Percentiles rank a stretch among this genome's conserved stretches.
These are phyloP conservation scores for Alternaria metachromatica DNA, from an alignment of 2,329 filamentous ascomycete genomes.

Conservation along the genomic window DNA sequence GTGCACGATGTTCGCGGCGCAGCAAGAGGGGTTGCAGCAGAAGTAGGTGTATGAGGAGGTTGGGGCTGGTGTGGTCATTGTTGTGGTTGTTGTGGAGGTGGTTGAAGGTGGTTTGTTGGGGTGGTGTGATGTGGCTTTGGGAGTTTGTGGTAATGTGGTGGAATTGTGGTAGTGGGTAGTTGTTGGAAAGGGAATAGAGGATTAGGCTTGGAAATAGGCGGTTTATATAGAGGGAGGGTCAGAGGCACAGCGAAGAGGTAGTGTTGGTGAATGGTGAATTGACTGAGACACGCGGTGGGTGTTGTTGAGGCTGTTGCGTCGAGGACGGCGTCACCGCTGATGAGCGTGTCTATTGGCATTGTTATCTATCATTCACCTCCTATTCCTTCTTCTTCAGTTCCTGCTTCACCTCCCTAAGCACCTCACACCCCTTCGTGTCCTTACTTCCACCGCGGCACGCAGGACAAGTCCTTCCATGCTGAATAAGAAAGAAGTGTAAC, in stretches of 20 bases:
- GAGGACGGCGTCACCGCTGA: neutral
- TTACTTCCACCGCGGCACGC: slow-evolving; percentile 4
- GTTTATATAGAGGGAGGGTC: neutral
- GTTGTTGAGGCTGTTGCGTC: neutral
- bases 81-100: neutral
- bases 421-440: neutral
- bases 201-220: neutral
- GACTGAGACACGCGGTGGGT: neutral
- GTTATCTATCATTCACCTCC: neutral
- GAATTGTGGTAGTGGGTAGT: neutral
- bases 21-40: slow-evolving; percentile 3
- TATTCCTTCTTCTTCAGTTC: neutral
- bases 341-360: neutral
- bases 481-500: slow-evolving; percentile 10
- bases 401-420: neutral
- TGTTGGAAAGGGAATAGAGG: neutral
- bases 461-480: slow-evolving; percentile 7
- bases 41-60: slow-evolving; percentile 2
- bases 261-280: neutral
- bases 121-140: neutral
- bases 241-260: neutral
- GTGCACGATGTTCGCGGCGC: neutral
- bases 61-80: neutral
- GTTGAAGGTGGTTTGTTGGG: neutral
- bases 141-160: neutral